Base-by-base conservation (phyloP, 257 asterid genomes). In the Ilex aquifolium region DNA sequence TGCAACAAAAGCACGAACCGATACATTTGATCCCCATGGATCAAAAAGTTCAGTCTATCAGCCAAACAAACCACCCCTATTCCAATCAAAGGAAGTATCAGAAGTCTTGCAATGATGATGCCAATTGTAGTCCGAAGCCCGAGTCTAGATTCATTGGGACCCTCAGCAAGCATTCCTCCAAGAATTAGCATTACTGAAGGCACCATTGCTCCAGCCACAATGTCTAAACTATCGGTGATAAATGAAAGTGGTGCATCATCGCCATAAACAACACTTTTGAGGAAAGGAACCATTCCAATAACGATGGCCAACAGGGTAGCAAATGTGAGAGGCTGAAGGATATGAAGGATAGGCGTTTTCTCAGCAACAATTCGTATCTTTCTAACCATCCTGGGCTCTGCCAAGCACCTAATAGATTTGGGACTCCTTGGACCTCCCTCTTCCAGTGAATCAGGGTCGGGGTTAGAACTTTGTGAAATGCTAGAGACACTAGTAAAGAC, bases 91-190 rank as follows among this genome's bases (percentile, higher is more conserved):
- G 96, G 99, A 39, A 85, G 88, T 32, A 91, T 76, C 72, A 87
- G 56, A 46, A 90, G 95, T 39, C 97, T 83, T 2, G 95, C 90
- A 16, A 87, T 70, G 9, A 78, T 82, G 15, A 90, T 74, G 1
- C 95, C 95, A 32, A 83, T 62, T 6, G 90, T 87, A 10, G 97
- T 92, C 56, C 91, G 42, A 15, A 70, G 32, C 46, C 97, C 99
- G 3, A 92, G 91, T 69, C 74, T 79, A 3, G 99, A 89, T 72
- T 82, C 87, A 31, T 79, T 81, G 8, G 95, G 95, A 67, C 97
- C 98, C 79, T 92, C 97, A 5, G 95, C 95, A 15, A 92, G 82
- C 95, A 88, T 92, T 64, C 95, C 98, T 67, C 99, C 99, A 30
- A 92, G 91, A 71, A 85, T 74, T 44, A 92, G 82, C 95, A 92